A percentile compares a stretch with the other conserved stretches of the same genome.
These are phyloP conservation scores for Microstegium vimineum DNA, from an alignment of 176 grass and related monocot species.

Conservation along the genomic window DNA sequence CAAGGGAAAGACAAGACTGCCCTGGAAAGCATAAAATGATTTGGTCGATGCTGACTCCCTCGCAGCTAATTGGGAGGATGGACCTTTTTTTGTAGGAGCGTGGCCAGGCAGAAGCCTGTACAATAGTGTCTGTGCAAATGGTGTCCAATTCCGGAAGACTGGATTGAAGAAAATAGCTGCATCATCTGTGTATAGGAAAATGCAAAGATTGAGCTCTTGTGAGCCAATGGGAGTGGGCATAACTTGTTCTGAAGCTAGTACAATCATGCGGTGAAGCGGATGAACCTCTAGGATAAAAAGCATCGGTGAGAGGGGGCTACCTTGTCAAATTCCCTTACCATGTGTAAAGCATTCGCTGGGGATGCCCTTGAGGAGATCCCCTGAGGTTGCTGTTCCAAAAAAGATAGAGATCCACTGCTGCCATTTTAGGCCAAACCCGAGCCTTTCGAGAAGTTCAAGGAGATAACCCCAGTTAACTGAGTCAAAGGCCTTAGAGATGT, in stretches of 20 bases:
- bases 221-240: background rate
- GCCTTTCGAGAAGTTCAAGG: background rate
- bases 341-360: background rate
- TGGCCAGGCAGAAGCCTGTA: background rate
- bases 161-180: background rate
- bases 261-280: background rate
- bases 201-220: background rate
- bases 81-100: background rate
- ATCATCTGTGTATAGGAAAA: background rate
- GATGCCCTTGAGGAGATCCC: background rate
- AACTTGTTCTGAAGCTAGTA: background rate
- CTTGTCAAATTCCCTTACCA: background rate
- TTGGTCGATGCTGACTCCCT: background rate
- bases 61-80: background rate
- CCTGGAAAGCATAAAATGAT: background rate
- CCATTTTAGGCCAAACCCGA: background rate
- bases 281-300: background rate
- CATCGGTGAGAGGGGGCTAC: background rate
- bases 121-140: background rate
- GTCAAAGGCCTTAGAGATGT: background rate
- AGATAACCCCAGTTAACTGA: background rate
- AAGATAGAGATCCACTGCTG: background rate
- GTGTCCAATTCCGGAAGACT: background rate
- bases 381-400: background rate
- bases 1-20: background rate